Conservation (phyloP, 2,329 filamentous ascomycete species). For the Hypoxylon sp. region DNA sequence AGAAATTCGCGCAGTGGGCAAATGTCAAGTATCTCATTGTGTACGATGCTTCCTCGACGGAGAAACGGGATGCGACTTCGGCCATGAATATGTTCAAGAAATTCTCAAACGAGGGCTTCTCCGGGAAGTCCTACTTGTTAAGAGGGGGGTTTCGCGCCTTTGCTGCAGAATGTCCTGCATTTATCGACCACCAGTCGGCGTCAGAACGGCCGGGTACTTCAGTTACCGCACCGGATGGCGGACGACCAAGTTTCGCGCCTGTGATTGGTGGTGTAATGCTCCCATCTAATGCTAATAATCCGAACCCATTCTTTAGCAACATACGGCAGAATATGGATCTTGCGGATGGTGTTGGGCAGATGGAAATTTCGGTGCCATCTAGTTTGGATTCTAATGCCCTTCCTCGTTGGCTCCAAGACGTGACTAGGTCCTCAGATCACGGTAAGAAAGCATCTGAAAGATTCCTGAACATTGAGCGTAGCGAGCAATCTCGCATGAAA, state of each 20-base stretch:
- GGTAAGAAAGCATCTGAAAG: slow-evolving; percentile 86
- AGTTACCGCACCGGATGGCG: slow-evolving; percentile 62
- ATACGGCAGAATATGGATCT: slow-evolving; percentile 98
- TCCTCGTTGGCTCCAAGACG: slow-evolving; percentile 83
- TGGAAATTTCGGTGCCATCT: slow-evolving; percentile 67
- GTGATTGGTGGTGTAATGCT: slow-evolving; percentile 92
- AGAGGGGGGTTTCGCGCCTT: slow-evolving; percentile 87
- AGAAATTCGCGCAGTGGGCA: slow-evolving; percentile 82
- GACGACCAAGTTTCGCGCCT: slow-evolving; percentile 69
- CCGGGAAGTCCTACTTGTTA: slow-evolving; percentile 80
- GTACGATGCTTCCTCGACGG: slow-evolving; percentile 84
- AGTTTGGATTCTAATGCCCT: slow-evolving; percentile 67
- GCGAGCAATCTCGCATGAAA: slow-evolving; percentile 93
- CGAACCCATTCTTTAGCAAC: slow-evolving; percentile 94
- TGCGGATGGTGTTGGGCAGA: slow-evolving; percentile 91
- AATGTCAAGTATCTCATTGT: slow-evolving; percentile 83
- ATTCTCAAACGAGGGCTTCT: slow-evolving; percentile 87
- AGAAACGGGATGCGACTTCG: slow-evolving; percentile 83
- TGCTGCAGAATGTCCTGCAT: slow-evolving; percentile 73
- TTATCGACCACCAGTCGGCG: slow-evolving; percentile 70
- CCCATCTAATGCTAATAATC: slow-evolving; percentile 75
- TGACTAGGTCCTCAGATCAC: slow-evolving; percentile 75
- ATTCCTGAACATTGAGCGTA: slow-evolving; percentile 86
- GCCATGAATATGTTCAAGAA: slow-evolving; percentile 94
- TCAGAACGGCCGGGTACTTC: slow-evolving; percentile 67